Evolutionary conservation across 805 yeast species (phyloP), one percentile per base, ranked within the genome.

Genomic region (Candida morakotiae): DNA sequence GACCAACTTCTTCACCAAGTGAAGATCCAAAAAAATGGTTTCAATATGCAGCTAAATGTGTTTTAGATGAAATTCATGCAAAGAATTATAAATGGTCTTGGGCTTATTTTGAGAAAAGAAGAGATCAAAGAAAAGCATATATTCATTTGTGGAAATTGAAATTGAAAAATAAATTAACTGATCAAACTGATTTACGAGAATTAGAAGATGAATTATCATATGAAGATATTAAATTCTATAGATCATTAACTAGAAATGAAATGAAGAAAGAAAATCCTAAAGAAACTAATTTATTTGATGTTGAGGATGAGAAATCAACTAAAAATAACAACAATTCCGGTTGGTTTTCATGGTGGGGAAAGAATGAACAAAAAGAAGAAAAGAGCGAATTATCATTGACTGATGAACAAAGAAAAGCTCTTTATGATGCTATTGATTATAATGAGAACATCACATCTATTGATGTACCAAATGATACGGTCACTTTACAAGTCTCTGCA

Each of bases 371-470:
- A 9, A 29, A 25, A 13, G 39, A 32, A 23, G 29, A 35, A 15
- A 23, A 54, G 2, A 37, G 53, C 23, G 59, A 59, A 32, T 44
- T 67, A 24, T 49, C 49, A 21, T 48, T 93, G 56, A 77, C 93
- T 0, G 95, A 87, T 10, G 95, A 88, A 47, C 96, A 93, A 52
- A 73, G 86, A 44, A 73, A 87, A 52, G 98, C 94, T 41, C 67
- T 93, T 15, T 89, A 87, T 52, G 95, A 87, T 42, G 95, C 97
- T 0, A 89, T 93, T 45, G 99, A 89, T 44, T 89, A 81, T 48
- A 86, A 89, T 48, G 96, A 89, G 43, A 60, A 69, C 15, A 38
- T 74, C 1, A 51, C 69, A 1, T 78, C 77, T 20, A 64, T 81
- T 1, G 61, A 79, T 5, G 51, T 84, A 2, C 95, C 96, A 0